Evolutionary conservation across 352 stramenopile species (phyloP).

Genomic region (Detonula confervacea): DNA sequence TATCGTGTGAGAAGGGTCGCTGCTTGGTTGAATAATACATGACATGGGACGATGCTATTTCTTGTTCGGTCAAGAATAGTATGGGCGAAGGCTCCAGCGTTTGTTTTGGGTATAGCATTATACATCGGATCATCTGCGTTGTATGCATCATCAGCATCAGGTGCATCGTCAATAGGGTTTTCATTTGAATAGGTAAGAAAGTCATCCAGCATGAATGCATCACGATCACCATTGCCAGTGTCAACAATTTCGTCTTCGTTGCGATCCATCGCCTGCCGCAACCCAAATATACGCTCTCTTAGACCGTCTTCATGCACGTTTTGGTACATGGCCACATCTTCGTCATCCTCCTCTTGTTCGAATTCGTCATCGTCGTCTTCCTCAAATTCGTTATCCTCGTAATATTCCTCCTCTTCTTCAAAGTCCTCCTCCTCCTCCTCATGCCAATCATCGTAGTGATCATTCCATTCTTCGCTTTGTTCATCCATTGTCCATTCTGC

Average conservation of each 20-base stretch:
- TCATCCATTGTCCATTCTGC: too few species aligned
- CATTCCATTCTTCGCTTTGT: too few species aligned
- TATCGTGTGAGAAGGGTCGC: constrained; percentile 21
- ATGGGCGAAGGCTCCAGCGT: constrained; percentile 19
- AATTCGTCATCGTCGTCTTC: constrained; percentile 4
- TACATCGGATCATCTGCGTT: constrained; percentile 12
- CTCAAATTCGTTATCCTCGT: background rate
- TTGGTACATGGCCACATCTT: background rate
- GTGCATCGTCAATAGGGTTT: constrained; percentile 17
- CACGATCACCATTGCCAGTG: background rate
- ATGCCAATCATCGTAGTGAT: too few species aligned
- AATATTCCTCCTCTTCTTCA: constrained; percentile 7
- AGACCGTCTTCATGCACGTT: constrained; percentile 2
- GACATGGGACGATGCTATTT: constrained; percentile 15
- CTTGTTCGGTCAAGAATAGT: background rate
- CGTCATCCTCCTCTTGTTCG: background rate
- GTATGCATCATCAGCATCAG: background rate
- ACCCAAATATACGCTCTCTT: too few species aligned
- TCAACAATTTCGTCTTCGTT: constrained; percentile 13
- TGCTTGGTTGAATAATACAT: constrained; percentile 46
- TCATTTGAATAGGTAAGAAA: constrained; percentile 12
- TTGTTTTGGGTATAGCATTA: constrained; percentile 9
- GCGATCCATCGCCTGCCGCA: constrained; percentile 1
- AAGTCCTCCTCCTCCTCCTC: constrained; percentile 8
- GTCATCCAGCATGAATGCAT: constrained; percentile 16